Conservation (phyloP, 805 yeast genomes). For the Ogataea nonfermentans region DNA sequence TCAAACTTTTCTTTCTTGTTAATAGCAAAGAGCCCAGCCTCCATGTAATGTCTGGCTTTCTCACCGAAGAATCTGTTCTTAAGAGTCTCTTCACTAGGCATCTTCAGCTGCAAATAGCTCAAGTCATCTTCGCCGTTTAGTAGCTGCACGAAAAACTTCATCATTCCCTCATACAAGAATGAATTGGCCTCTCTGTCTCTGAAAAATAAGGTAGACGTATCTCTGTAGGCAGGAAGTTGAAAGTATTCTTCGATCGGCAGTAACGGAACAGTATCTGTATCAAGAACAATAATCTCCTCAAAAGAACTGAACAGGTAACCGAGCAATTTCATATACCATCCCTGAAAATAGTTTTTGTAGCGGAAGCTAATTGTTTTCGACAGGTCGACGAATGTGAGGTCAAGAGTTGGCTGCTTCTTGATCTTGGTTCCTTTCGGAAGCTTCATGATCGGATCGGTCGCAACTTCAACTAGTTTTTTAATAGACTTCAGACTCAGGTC, state of each 20-base stretch:
- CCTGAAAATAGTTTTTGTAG: constrained; percentile 26
- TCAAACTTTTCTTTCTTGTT: constrained; percentile 49
- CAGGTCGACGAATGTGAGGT: constrained; percentile 35
- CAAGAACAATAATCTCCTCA: constrained; percentile 53
- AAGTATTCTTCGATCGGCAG: constrained; percentile 39
- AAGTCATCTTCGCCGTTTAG: constrained; percentile 45
- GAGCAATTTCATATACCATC: constrained; percentile 46
- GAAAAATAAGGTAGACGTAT: constrained; percentile 44
- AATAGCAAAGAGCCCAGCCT: constrained; percentile 47
- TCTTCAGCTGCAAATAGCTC: constrained; percentile 36
- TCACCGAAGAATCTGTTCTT: constrained; percentile 43
- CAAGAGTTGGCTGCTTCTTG: constrained; percentile 26
- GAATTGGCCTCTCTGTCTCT: constrained; percentile 46
- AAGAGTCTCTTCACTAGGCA: constrained; percentile 37
- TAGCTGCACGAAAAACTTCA: constrained; percentile 44
- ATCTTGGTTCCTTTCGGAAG: constrained; percentile 24
- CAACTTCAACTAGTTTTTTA: constrained; percentile 34
- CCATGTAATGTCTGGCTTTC: constrained; percentile 45
- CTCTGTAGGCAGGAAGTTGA: constrained; percentile 34
- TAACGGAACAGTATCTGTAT: constrained; percentile 49
- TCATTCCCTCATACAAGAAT: constrained; percentile 39
- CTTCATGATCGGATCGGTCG: constrained; percentile 34
- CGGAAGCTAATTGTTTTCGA: constrained; percentile 27
- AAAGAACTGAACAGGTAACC: constrained; percentile 58
- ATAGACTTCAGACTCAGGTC: constrained; percentile 38